Evolutionary conservation across 352 stramenopile species (phyloP), one percentile per base, ranked within the genome.

Genomic region (Phytopythium litorale): DNA sequence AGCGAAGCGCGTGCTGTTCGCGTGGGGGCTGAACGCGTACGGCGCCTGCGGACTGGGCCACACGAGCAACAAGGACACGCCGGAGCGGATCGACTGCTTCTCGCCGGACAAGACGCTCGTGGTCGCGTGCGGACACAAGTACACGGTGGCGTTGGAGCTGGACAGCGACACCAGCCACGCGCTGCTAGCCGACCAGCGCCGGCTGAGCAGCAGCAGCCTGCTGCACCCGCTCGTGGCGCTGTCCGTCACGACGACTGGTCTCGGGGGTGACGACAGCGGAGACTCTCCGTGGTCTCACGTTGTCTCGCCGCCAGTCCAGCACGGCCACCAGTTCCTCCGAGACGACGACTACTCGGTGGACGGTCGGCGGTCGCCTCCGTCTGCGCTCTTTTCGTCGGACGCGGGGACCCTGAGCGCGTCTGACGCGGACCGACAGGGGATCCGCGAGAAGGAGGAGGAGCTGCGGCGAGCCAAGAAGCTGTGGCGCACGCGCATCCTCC

Each of bases 401-500:
- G 18, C 25, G 11, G 19, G 23, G 7, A 18, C 18, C 12, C 23
- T 5, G 0, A 37, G 8, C 13, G 52, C 37, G n/a, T 58, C 53
- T 0, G 53, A 45, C 23, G 53, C 53, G 1, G 53, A 58, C 33
- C 53, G 53, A 18, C 53, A 23, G 21, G 30, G 33, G 18, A 89
- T 90, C n/a, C 83, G 87, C 30, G 81, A 88, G 54, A 89, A 86
- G 33, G 85, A 94, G 56, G 83, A 92, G 66, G 85, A 91, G 54
- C 63, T 94, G 18, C 83, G 83, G 12, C 83, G 83, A n/a, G 76
- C 80, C 3, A 94, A 92, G 66, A 92, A 91, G 57, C 63, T 95
- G 5, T 95, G 86, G 86, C 73, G 81, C 42, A 93, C 83, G 13
- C 73, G 82, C 28, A 89, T 95, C 35, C 62, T 95, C 18, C 73